Base-by-base conservation (phyloP, 2,329 filamentous ascomycete genomes). In the Ophiostoma australiae region DNA sequence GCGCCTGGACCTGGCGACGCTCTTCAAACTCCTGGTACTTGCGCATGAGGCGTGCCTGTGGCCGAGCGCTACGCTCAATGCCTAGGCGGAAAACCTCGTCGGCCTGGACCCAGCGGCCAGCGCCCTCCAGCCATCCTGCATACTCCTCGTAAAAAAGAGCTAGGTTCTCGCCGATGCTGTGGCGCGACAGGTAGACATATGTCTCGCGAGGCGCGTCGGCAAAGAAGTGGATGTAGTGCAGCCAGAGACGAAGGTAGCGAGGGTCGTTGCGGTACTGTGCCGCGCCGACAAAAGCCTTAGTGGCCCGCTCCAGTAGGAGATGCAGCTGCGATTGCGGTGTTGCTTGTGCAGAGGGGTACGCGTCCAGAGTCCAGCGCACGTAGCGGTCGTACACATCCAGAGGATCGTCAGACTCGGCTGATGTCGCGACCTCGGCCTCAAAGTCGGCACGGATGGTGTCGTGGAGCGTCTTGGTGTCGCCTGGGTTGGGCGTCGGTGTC, bases 141-240 rank as follows among this genome's bases (percentile, higher is more conserved):
- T 97, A 99, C 77, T 98, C 95, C 79, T 99, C 95, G 80, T 99
- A 99, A 80, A 93, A 99, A 3, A 98, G 83, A 1, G 95, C 95
- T 2, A 99, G 85, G 0, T 85, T 84, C 77, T 97, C 93, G 73
- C 94, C 95, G 72, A 99, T 92, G 73, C 85, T 86, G 78, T 99
- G 93, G 69, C 94, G 91, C 15, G 94, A 90, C 48, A 99, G 85
- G 78, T 96, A 99, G 67, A 95, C 89, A 78, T 94, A 99, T 0
- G 91, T 93, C 80, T 99, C 95, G 69, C 94, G 89, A 1, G 94
- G 94, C n/a, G 92, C 85, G 78, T 98, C 95, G 4, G 92, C 91
- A 81, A 98, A 98, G 76, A 97, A 88, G 69, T 90, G 87, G 77
- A 98, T 96, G 80, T 98, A 99, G 77, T 94, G 89, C 39, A 98